Conservation (phyloP, 2,329 filamentous ascomycete genomes). For the Aspergillus neotritici region DNA sequence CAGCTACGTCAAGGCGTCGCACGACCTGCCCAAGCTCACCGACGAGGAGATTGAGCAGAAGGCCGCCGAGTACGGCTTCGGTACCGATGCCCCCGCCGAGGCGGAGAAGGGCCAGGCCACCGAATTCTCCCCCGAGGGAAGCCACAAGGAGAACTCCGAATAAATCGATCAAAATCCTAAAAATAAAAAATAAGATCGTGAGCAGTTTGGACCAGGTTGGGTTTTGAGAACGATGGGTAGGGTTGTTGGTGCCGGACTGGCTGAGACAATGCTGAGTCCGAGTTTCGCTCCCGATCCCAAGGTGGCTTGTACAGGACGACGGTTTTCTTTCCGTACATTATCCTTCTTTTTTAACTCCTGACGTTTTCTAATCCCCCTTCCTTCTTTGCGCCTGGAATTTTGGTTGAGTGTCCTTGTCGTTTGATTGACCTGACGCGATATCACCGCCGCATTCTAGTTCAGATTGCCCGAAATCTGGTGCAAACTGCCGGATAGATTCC, state of each 20-base stretch:
- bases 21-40: conserved; percentile 28
- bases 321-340: too few species aligned
- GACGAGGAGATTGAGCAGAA: conserved; percentile 33
- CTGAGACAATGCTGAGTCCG: too few species aligned
- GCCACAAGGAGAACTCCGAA: conserved; percentile 13
- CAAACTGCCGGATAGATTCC: conserved; percentile 2
- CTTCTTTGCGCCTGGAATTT: too few species aligned
- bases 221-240: too few species aligned
- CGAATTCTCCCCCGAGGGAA: conserved; percentile 9
- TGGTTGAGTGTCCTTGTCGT: background rate
- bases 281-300: too few species aligned
- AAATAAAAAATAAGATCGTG: background rate
- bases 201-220: background rate
- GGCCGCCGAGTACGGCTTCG: conserved; percentile 29
- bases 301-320: too few species aligned
- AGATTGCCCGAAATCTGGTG: background rate
- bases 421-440: too few species aligned
- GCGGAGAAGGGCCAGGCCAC: conserved; percentile 20
- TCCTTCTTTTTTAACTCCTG: too few species aligned
- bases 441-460: too few species aligned
- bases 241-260: too few species aligned
- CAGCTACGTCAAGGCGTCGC: conserved; percentile 31
- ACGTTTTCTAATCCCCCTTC: too few species aligned
- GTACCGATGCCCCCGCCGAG: conserved; percentile 12
- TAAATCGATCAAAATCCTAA: conserved; percentile 1